phyloP scores from a whole-genome alignment of 495 filamentous ascomycete genomes.

The Talaromyces stipitatus region DNA sequence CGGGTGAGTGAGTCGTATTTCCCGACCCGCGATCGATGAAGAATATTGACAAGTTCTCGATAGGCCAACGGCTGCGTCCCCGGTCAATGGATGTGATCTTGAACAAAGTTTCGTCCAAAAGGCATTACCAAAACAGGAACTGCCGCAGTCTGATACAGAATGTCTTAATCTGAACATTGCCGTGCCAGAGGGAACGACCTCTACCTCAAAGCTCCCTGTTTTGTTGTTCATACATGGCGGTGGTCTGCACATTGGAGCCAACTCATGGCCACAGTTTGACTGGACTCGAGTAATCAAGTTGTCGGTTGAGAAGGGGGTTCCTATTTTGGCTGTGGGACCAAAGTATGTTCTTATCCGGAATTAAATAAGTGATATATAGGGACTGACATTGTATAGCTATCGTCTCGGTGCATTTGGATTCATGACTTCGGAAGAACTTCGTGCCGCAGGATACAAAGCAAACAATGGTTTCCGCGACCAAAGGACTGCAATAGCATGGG shows the following conservation, averaged over 20 bases:
- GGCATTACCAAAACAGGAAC: constrained; percentile 19
- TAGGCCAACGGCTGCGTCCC: constrained; percentile 21
- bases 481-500: constrained; percentile 25
- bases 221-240: constrained; percentile 41
- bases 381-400: constrained; percentile 19
- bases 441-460: constrained; percentile 20
- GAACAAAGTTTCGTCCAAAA: constrained; percentile 23
- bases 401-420: constrained; percentile 45
- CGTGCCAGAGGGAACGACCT: constrained; percentile 21
- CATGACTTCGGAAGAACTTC: constrained; percentile 32
- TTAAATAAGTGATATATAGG: background rate
- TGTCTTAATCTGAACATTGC: constrained; percentile 39
- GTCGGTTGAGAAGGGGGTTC: constrained; percentile 29
- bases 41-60: background rate
- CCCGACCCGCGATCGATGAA: background rate
- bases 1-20: constrained; percentile 13
- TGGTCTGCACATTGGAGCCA: constrained; percentile 28
- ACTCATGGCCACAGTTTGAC: constrained; percentile 36
- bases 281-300: constrained; percentile 28
- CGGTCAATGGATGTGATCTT: constrained; percentile 15
- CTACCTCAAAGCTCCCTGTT: constrained; percentile 30
- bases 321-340: constrained; percentile 35
- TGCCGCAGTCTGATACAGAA: constrained; percentile 23
- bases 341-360: constrained; percentile 22
- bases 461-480: constrained; percentile 32